Evolutionary conservation across 257 asterid genomes (phyloP).

Genomic region (Solanum okadae): DNA sequence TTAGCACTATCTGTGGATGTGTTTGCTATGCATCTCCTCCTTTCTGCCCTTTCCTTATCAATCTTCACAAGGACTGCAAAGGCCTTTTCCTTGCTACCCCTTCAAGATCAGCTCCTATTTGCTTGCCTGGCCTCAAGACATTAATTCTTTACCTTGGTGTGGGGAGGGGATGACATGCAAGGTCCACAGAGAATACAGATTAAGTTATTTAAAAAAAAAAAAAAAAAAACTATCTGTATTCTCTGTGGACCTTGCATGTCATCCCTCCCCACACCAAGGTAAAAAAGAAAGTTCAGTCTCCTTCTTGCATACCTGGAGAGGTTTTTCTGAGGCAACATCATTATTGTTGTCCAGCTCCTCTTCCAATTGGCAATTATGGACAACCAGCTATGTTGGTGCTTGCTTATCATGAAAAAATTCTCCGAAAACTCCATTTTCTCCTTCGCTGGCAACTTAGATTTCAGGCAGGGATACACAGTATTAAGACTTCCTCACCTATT

Average conservation of each 20-base stretch:
- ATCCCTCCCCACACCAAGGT: not conserved
- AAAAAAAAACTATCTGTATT: not conserved
- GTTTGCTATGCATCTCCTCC: not conserved
- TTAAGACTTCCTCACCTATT: not conserved
- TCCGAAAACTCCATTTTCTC: not conserved
- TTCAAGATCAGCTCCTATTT: not conserved
- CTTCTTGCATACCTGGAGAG: not conserved
- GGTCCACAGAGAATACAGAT: not conserved
- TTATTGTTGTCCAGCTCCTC: not conserved
- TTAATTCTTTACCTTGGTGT: not conserved
- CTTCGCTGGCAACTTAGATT: not conserved
- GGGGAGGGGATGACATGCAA: not conserved
- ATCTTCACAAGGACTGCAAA: not conserved
- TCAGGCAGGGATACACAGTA: not conserved
- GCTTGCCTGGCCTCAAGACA: not conserved
- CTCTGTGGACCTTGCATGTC: not conserved
- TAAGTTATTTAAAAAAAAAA: not conserved
- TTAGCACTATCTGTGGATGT: not conserved
- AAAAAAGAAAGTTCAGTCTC: not conserved
- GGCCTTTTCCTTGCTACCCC: not conserved
- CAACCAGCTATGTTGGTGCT: not conserved
- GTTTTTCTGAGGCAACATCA: not conserved
- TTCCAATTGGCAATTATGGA: not conserved
- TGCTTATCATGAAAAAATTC: not conserved
- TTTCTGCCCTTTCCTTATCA: not conserved